Evolutionary conservation across 441 rosid species (phyloP), one percentile per base, ranked within the genome.

Genomic region (Melastoma candidum): DNA sequence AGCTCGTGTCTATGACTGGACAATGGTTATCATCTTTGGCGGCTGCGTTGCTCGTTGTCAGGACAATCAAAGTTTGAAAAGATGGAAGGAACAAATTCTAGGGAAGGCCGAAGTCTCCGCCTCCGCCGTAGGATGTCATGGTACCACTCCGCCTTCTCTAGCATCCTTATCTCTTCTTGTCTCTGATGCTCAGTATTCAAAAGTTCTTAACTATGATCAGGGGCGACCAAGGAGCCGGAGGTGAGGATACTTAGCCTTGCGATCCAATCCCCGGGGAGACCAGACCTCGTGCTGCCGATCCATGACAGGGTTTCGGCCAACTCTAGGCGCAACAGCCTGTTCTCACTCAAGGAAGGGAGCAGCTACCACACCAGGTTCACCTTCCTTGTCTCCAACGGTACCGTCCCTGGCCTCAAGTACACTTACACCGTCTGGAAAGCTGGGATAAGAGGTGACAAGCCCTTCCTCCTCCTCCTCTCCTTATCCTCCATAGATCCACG

Each of bases 371-470:
- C 77, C 45, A 72, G 69, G 47, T 76, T 79, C 73, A 62, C 70
- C 32, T 76, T 79, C 47, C 61, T 46, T 22, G 84, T 79, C 63
- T 63, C 63, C 62, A 72, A 74, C 62, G 74, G 71, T 14, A 68
- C 66, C 1, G 79, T 79, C 14, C 68, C 81, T 0, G 79, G 81
- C 14, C 77, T 79, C 50, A 71, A 74, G 12, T 79, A 79, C 39
- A 66, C 65, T 50, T 76, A 76, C 47, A 74, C 79, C 6, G 81
- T 79, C 11, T 79, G 81, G 81, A 79, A 79, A 69, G 63, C 84
- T 0, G 76, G 77, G 49, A 61, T 76, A 11, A 68, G 72, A 51
- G 84, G 84, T 79, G 63, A 52, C 24, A 7, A 52, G 7, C 10
- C 11, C 56, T 14, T 2, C 36, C 10, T 8, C 36, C 7, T 29